Evolutionary conservation across 73 alveolate genomes (phyloP).

Genomic region (Paramecium biaurelia): DNA sequence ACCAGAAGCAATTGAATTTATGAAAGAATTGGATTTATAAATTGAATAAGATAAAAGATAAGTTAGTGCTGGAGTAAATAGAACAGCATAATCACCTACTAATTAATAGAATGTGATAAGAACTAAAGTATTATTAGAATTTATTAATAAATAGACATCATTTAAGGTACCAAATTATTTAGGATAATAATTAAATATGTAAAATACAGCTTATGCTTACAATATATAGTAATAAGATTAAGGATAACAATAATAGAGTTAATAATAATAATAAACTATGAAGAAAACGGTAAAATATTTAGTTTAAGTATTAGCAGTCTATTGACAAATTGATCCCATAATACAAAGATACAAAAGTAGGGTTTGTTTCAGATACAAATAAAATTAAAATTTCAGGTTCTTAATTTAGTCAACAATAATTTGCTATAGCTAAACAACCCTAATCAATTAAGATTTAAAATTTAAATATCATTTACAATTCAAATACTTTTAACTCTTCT

Average conservation of each 20-base stretch:
- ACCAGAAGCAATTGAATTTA: slow-evolving; percentile 60
- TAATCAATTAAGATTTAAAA: slow-evolving; percentile 29
- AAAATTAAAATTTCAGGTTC: not conserved
- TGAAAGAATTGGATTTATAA: not conserved
- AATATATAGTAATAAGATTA: not conserved
- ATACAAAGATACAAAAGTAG: slow-evolving; percentile 12
- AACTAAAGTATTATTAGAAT: not conserved
- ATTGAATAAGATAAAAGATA: slow-evolving; percentile 30
- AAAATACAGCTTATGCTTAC: slow-evolving; percentile 7
- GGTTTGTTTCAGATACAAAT: not conserved
- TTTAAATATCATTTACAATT: slow-evolving; percentile 30
- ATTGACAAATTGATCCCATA: slow-evolving; percentile 29
- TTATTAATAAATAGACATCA: not conserved
- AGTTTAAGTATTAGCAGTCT: not conserved
- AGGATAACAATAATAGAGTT: not conserved
- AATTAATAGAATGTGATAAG: slow-evolving; percentile 12
- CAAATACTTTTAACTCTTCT: not conserved
- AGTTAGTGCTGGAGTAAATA: slow-evolving; percentile 54
- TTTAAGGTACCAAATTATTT: slow-evolving; percentile 32
- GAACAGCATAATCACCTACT: slow-evolving; percentile 37
- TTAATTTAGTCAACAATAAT: not conserved
- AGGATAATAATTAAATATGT: not conserved
- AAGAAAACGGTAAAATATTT: not conserved
- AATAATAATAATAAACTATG: not conserved
- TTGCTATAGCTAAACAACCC: slow-evolving; percentile 5